Evolutionary conservation across 805 yeast genomes (phyloP).

Genomic region (Tanozyma kutaoensis): DNA sequence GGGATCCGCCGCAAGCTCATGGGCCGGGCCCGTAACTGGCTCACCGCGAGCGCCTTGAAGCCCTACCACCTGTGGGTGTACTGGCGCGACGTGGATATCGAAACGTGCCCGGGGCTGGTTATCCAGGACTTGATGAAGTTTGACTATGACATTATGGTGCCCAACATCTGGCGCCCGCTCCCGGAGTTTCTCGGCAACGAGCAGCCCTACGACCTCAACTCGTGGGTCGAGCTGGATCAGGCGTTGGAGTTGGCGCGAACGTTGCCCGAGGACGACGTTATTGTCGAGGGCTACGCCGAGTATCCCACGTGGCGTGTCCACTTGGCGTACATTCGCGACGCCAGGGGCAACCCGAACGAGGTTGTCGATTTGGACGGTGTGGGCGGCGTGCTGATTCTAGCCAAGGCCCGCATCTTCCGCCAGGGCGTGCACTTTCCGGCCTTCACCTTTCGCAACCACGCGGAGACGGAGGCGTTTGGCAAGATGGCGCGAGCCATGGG

Average conservation of each 20-base stretch:
- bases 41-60: conserved; percentile 56
- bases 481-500: conserved; percentile 73
- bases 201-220: conserved; percentile 92
- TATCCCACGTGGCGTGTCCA: conserved; percentile 81
- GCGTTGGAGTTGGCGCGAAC: conserved; percentile 55
- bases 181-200: conserved; percentile 84
- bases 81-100: conserved; percentile 84
- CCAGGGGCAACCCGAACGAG: conserved; percentile 47
- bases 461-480: conserved; percentile 83
- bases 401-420: conserved; percentile 62
- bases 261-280: conserved; percentile 69
- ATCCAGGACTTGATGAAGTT: conserved; percentile 60
- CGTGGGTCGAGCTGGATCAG: conserved; percentile 86
- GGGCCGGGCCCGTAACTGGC: conserved; percentile 85
- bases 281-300: conserved; percentile 81
- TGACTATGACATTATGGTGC: conserved; percentile 62
- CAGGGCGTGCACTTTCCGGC: conserved; percentile 80
- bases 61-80: conserved; percentile 87
- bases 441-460: conserved; percentile 71
- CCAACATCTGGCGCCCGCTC: conserved; percentile 94
- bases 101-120: conserved; percentile 66
- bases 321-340: conserved; percentile 56
- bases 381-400: conserved; percentile 75
- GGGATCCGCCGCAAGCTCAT: conserved; percentile 73
- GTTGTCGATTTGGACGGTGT: conserved; percentile 70